phyloP scores from a whole-genome alignment of 768 basidiomycete genomes.

The Favolaschia claudopus region DNA sequence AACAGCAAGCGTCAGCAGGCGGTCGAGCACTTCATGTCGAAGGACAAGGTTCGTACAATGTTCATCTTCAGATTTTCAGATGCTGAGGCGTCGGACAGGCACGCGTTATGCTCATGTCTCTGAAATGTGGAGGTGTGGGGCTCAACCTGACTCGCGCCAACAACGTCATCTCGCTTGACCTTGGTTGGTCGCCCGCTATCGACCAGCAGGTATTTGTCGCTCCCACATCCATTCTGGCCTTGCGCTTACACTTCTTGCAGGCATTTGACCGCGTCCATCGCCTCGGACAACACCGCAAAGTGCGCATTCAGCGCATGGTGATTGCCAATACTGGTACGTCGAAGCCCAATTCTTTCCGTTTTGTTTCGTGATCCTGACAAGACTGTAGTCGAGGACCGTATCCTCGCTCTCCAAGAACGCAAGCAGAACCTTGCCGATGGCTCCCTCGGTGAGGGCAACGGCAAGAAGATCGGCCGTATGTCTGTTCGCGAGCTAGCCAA shows the following conservation, averaged over 20 bases:
- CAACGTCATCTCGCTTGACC: slow-evolving; percentile 68
- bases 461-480: slow-evolving; percentile 64
- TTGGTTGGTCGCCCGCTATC: slow-evolving; percentile 70
- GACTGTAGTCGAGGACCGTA: slow-evolving; percentile 66
- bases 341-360: background rate
- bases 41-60: slow-evolving; percentile 64
- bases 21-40: slow-evolving; percentile 66
- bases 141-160: slow-evolving; percentile 70
- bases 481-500: slow-evolving; percentile 60
- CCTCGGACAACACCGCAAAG: slow-evolving; percentile 60
- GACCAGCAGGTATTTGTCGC: slow-evolving; percentile 39
- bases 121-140: slow-evolving; percentile 45
- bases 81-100: slow-evolving; percentile 53
- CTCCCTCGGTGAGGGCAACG: slow-evolving; percentile 66
- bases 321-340: slow-evolving; percentile 52
- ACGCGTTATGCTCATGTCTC: background rate
- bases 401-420: slow-evolving; percentile 67
- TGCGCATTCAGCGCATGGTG: slow-evolving; percentile 63
- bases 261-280: slow-evolving; percentile 48
- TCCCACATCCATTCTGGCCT: slow-evolving; percentile 39
- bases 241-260: slow-evolving; percentile 45
- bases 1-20: slow-evolving; percentile 58
- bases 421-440: slow-evolving; percentile 71
- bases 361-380: background rate
- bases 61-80: slow-evolving; percentile 69